A percentile compares a stretch with the other conserved stretches of the same genome.
Conservation (phyloP, 768 basidiomycete genomes). For the Amanita rubescens region DNA sequence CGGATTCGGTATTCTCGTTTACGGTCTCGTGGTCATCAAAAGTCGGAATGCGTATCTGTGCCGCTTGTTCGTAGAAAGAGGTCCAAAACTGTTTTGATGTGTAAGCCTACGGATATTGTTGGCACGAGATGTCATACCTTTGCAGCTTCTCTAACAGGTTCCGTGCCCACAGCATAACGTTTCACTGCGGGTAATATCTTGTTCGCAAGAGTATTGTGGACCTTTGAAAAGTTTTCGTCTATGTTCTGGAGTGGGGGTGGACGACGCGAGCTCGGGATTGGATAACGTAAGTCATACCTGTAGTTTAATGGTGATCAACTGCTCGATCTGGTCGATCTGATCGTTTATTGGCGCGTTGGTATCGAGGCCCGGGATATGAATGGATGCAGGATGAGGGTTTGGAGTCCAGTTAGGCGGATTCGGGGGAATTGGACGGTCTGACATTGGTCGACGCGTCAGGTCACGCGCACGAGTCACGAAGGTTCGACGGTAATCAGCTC, state of each 20-base stretch:
- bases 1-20: slow-evolving; percentile 38
- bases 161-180: slow-evolving; percentile 78
- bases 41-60: slow-evolving; percentile 75
- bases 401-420: not conserved
- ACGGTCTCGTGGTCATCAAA: slow-evolving; percentile 60
- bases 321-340: not conserved
- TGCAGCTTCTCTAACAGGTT: slow-evolving; percentile 85
- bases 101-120: not conserved
- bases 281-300: slow-evolving; percentile 43
- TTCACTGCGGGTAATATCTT: slow-evolving; percentile 85
- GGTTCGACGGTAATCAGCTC: too few species aligned
- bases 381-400: not conserved
- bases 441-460: not conserved
- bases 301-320: slow-evolving; percentile 45
- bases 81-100: slow-evolving; percentile 74
- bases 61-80: slow-evolving; percentile 92
- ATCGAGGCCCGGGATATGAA: not conserved
- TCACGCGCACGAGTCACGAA: too few species aligned
- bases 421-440: too few species aligned
- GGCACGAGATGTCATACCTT: slow-evolving; percentile 47
- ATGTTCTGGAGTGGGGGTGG: slow-evolving; percentile 49
- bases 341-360: not conserved
- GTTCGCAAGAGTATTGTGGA: slow-evolving; percentile 78
- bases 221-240: slow-evolving; percentile 88
- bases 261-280: not conserved